Percentiles rank a stretch among this genome's conserved stretches.
Conservation (phyloP, 352 stramenopile species). For the Pythium coloratum region DNA sequence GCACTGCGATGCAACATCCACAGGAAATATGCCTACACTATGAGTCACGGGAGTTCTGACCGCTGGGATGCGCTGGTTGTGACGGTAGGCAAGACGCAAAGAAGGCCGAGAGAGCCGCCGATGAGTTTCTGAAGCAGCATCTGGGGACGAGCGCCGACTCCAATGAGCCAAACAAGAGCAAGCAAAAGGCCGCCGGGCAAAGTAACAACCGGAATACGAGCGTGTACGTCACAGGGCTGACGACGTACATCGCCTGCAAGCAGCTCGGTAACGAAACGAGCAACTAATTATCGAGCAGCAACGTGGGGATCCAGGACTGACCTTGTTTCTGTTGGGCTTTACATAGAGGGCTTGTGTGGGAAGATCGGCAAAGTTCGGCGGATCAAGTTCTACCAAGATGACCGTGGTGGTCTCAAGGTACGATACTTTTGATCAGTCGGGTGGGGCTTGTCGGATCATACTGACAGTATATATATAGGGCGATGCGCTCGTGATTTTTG, state of each 20-base stretch:
- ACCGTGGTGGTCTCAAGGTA: conserved; percentile 65
- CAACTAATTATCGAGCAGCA: background rate
- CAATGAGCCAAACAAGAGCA: conserved; percentile 17
- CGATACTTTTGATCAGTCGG: background rate
- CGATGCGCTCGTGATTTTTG: conserved; percentile 85
- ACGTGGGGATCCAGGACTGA: too few relatives aligned
- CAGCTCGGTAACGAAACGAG: conserved; percentile 53
- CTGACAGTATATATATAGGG: conserved; percentile 33
- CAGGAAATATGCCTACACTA: background rate
- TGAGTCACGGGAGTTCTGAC: background rate
- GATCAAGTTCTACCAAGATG: conserved; percentile 87
- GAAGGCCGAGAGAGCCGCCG: conserved; percentile 35
- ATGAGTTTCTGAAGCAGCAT: conserved; percentile 45
- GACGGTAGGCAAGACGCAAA: conserved; percentile 51
- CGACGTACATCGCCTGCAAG: conserved; percentile 80
- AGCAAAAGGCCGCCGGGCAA: conserved; percentile 21
- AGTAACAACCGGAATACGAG: conserved; percentile 47
- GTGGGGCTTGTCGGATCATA: background rate
- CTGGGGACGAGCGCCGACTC: background rate
- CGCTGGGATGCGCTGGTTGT: background rate
- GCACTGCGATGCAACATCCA: conserved; percentile 17
- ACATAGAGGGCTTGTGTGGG: conserved; percentile 60
- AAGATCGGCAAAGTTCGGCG: conserved; percentile 82
- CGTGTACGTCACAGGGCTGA: conserved; percentile 78
- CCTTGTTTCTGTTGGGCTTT: background rate